Base-by-base conservation (phyloP, 306 rosid genomes). In the Rosa rugosa region DNA sequence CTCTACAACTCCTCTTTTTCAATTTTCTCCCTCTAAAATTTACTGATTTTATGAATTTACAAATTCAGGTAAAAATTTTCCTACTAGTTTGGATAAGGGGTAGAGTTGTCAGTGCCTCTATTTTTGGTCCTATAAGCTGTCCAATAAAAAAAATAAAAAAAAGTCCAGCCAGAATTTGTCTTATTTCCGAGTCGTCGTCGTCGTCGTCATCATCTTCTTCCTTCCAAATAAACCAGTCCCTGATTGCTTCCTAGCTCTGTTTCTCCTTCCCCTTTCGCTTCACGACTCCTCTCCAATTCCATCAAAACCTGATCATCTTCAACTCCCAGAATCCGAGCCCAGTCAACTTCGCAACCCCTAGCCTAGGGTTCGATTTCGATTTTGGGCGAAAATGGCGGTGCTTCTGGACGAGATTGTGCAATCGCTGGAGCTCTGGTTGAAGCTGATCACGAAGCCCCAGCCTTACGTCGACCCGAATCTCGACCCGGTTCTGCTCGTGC, bases 401-500 rank as follows among this genome's bases (percentile, higher is more conserved):
- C 82, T 89, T 63, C 57, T 92, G 85, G 93, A 88, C 25, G 97
- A 91, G 41, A 81, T 94, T 16, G 79, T 89, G 64, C 87, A 80
- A 42, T 89, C 97, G 47, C n/a, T 94, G 69, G 97, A 94, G 82
- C 82, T 90, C 31, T 93, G 94, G 99, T 79, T 95, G 80, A 93
- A 70, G 81, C 84, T 90, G 74, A 72, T 71, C 49, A 90, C 80
- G 79, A 89, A 86, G 72, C 89, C 93, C 22, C 90, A 90, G 81
- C 72, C 91, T 6, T 84, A 80, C 73, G 83, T 88, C 16, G 94
- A 95, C 85, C 90, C 97, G 6, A 79, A 82, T 69, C 94, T 95
- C 23, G 98, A 95, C 80, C 99, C 99, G 31, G 98, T 95, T 11
- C 83, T 95, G 27, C 54, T 95, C 83, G 92, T 95, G 12, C 99